These are phyloP conservation scores for Allium sativum DNA, from an alignment of 106 monocot species.

Conservation along the genomic window DNA sequence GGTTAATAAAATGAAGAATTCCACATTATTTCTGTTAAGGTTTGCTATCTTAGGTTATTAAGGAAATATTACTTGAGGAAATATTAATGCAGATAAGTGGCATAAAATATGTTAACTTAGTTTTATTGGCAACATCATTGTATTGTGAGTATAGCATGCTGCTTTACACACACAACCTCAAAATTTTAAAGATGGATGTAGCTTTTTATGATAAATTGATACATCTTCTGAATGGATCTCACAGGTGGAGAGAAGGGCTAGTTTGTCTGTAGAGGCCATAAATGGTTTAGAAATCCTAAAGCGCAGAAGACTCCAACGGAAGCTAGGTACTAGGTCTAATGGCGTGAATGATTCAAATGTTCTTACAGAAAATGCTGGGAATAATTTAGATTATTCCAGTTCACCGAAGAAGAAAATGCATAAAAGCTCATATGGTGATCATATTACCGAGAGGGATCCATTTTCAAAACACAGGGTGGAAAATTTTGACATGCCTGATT, in stretches of 20 bases:
- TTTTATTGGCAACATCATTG: too few relatives aligned
- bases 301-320: slow-evolving; percentile 33
- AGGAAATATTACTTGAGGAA: too few relatives aligned
- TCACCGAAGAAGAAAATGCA: slow-evolving; percentile 31
- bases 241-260: slow-evolving; percentile 62
- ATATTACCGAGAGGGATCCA: slow-evolving; percentile 17
- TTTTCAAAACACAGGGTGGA: slow-evolving; percentile 40
- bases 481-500: slow-evolving; percentile 60
- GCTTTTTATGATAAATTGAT: neutral
- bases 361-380: slow-evolving; percentile 55
- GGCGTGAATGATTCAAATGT: slow-evolving; percentile 18
- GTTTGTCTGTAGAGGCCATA: slow-evolving; percentile 42
- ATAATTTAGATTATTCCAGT: slow-evolving; percentile 35
- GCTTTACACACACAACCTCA: too few relatives aligned
- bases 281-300: slow-evolving; percentile 59
- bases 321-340: slow-evolving; percentile 16
- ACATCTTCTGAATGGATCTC: neutral
- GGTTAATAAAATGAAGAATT: too few relatives aligned
- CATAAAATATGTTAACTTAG: too few relatives aligned
- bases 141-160: too few relatives aligned
- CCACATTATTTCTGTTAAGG: too few relatives aligned
- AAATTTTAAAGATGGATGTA: neutral
- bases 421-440: slow-evolving; percentile 15
- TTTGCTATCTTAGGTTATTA: neutral
- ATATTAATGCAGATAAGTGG: neutral